phyloP scores from a whole-genome alignment of 2,329 filamentous ascomycete genomes.

The Eutypa lata region DNA sequence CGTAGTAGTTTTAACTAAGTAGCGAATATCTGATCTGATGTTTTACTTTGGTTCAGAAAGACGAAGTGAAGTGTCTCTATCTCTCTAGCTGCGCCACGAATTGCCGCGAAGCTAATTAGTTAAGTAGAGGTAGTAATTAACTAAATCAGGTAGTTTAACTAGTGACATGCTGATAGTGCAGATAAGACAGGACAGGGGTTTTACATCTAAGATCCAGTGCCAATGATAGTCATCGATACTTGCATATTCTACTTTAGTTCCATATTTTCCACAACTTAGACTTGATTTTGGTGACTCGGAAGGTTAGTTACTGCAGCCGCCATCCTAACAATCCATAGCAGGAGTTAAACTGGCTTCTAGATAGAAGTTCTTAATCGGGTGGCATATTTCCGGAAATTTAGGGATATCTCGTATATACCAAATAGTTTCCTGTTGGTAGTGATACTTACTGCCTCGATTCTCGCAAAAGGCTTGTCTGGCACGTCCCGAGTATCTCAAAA shows the following conservation, averaged over 20 bases:
- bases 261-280: not conserved
- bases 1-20: too few relatives aligned
- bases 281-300: not conserved
- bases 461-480: not conserved
- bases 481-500: not conserved
- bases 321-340: too few relatives aligned
- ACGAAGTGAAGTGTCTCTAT: not conserved
- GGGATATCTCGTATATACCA: not conserved
- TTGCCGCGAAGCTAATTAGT: not conserved
- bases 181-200: too few relatives aligned
- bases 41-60: slow-evolving; percentile 2
- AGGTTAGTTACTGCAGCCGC: too few relatives aligned
- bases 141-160: too few relatives aligned
- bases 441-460: not conserved
- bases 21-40: too few relatives aligned
- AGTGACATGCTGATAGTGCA: too few relatives aligned
- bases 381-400: too few relatives aligned
- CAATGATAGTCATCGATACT: not conserved
- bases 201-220: too few relatives aligned
- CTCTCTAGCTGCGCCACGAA: slow-evolving; percentile 18
- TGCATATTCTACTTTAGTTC: not conserved
- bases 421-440: not conserved
- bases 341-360: too few relatives aligned
- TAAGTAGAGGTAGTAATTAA: not conserved
- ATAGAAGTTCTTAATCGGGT: too few relatives aligned